Base-by-base conservation (phyloP, 345 rosid species). In the Lumnitzera littorea region DNA sequence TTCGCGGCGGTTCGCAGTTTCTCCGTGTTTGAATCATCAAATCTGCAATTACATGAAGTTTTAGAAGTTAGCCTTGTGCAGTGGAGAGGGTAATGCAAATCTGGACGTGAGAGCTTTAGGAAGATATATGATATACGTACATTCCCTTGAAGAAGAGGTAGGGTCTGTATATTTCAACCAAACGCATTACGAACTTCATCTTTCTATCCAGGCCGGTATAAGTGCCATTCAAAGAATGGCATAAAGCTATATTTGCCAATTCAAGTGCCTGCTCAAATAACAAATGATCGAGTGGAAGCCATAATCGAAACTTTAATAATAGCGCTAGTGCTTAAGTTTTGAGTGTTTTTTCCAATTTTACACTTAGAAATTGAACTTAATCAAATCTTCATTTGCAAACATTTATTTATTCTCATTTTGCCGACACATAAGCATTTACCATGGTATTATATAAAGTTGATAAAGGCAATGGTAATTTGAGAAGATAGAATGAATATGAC, bases 1-100 rank as follows among this genome's bases (percentile, higher is more conserved):
- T 8, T 53, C 25, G 70, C 80, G 24, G 62, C 78, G 25, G 58
- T 61, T 49, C 82, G 51, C 52, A 88, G 15, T n/a, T 53, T 73
- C 60, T 83, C 83, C 1, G 77, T 68, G 80, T 88, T 86, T 20
- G 43, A 60, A 52, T 86, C 98, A 16, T 83, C 96, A 54, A 85
- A 87, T 48, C 96, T 87, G 81, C 61, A 50, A 9, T 13, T 36
- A 15, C 27, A 24, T 41, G 31, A 14, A n/a, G 6, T 2, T 51
- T 4, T 16, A 0, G 0, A 24, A 7, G 60, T 16, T 11, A n/a
- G n/a, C 3, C 17, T n/a, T 10, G 15, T n/a, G n/a, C 17, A 56
- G 12, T 24, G 41, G 29, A 12, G 31, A 27, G 31, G 5, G 31
- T 27, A 13, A 6, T 13, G 13, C 24, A 41, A 36, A 17, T 2